Evolutionary conservation across 1,284 basidiomycete species (phyloP), one percentile per base, ranked within the genome.

Genomic region (Heterobasidion annosum): DNA sequence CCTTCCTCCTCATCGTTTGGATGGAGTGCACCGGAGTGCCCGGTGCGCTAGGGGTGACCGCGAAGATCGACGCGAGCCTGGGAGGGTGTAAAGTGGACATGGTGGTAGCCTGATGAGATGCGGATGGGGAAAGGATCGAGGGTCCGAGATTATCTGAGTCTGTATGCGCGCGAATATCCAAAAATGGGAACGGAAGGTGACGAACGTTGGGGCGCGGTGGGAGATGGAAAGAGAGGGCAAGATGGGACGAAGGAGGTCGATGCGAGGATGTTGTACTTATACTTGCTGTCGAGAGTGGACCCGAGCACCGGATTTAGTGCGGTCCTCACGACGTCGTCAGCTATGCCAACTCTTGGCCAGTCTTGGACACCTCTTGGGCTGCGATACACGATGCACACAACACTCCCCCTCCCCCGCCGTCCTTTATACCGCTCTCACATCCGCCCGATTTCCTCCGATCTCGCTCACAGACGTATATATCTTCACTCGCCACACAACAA

Each of bases 1-100:
- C 82, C 75, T 93, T 95, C 65, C 92, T 83, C 62, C 93, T 83
- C 79, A 97, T 89, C 42, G 89, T 88, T 68, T 92, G 84, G 65
- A 97, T 95, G 60, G 88, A 94, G 69, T 86, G 85, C 56, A 91
- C 87, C 3, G 89, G 88, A 0, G 88, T 91, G 59, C 88, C 79
- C 0, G 88, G 87, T 9, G 78, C 81, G 66, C 85, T 88, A 60
- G 89, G 88, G 48, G 86, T 79, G 55, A 70, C 74, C 54, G 81
- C 77, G 62, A 89, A 89, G 56, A 84, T 85, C 59, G 81, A 70
- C 10, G 86, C 80, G 42, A 91, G 75, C 62, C 88, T 76, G 51
- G 87, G 81, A 25, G 88, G 87, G 58, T 90, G 87, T 53, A 91
- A 75, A 7, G 73, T 65, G 53, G 62, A 68, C 54, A 73, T 65